These are phyloP conservation scores for Neurospora sp. DNA, from an alignment of 495 filamentous ascomycete genomes.

Conservation along the genomic window DNA sequence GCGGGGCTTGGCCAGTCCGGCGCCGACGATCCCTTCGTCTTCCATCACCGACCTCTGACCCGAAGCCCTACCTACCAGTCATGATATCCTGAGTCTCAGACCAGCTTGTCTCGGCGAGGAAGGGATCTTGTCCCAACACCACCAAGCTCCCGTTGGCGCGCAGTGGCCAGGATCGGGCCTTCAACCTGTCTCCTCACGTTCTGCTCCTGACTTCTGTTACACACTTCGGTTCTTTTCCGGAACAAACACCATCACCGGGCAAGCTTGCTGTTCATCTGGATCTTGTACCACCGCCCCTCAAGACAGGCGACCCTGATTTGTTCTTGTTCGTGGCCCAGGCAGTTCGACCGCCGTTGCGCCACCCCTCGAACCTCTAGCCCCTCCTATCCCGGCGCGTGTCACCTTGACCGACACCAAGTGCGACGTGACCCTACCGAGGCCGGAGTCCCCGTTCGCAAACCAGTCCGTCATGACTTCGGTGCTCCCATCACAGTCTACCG, in stretches of 20 bases:
- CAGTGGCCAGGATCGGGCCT: neutral
- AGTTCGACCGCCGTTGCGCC: conserved; percentile 10
- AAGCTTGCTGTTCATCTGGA: neutral
- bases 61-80: conserved; percentile 11
- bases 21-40: neutral
- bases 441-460: conserved; percentile 15
- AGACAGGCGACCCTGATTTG: conserved; percentile 15
- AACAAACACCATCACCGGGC: neutral
- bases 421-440: conserved; percentile 5
- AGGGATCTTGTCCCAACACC: conserved; percentile 9
- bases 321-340: conserved; percentile 5
- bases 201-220: neutral
- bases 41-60: conserved; percentile 2
- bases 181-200: neutral
- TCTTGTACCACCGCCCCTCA: neutral
- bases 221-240: neutral
- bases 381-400: conserved; percentile 11
- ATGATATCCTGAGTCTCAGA: conserved; percentile 25
- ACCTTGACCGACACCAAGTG: conserved; percentile 9
- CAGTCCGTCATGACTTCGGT: conserved; percentile 37
- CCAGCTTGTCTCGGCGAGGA: conserved; percentile 21
- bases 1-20: conserved; percentile 1
- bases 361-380: conserved; percentile 1
- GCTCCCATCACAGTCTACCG: conserved; percentile 31
- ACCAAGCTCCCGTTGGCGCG: conserved; percentile 6